Conservation (phyloP, 1,284 basidiomycete species). For the Moesziomyces antarcticus region DNA sequence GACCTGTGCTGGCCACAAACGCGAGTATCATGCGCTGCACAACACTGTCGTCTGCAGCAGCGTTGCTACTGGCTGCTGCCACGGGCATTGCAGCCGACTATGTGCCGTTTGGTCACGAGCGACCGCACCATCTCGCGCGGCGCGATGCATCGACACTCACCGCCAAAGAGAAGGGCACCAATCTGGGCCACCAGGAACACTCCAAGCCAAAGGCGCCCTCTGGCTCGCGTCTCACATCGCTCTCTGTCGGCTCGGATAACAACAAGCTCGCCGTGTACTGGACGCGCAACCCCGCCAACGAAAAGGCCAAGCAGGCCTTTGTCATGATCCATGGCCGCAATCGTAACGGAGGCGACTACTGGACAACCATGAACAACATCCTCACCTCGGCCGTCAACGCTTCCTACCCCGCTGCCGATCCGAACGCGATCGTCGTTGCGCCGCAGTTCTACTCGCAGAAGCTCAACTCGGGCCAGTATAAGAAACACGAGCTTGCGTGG, state of each 20-base stretch:
- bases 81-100: constrained; percentile 4
- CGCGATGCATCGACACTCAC: constrained; percentile 50
- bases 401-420: constrained; percentile 27
- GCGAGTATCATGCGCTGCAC: background rate
- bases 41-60: constrained; percentile 3
- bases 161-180: constrained; percentile 16
- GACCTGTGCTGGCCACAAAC: too few relatives aligned
- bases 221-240: constrained; percentile 41
- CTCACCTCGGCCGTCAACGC: constrained; percentile 44
- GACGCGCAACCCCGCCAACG: constrained; percentile 33
- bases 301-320: constrained; percentile 51
- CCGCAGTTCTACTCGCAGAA: constrained; percentile 59
- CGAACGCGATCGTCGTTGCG: constrained; percentile 56
- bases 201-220: constrained; percentile 33
- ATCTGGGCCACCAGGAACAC: constrained; percentile 47
- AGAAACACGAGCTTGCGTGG: constrained; percentile 55
- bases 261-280: constrained; percentile 54
- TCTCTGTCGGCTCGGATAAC: constrained; percentile 36
- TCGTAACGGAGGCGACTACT: constrained; percentile 57
- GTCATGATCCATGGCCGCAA: constrained; percentile 65
- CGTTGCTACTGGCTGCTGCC: constrained; percentile 7
- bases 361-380: constrained; percentile 55
- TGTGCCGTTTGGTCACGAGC: constrained; percentile 15
- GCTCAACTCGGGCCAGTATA: constrained; percentile 59
- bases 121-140: background rate